phyloP scores from a whole-genome alignment of 2,329 filamentous ascomycete species.

The Thelonectria rubi region DNA sequence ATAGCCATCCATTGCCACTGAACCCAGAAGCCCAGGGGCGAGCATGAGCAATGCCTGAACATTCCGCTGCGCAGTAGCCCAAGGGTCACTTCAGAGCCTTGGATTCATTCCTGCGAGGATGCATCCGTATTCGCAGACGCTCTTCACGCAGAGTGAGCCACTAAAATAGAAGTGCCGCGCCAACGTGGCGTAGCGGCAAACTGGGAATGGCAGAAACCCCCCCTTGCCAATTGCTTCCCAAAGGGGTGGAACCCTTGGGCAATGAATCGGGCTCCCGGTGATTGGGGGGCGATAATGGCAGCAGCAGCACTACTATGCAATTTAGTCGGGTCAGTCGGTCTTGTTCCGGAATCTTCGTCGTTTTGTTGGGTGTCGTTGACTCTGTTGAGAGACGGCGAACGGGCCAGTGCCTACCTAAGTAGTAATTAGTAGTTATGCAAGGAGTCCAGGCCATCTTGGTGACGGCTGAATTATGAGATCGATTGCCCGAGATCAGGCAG shows the following conservation, averaged over 20 bases:
- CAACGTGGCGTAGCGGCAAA: conserved; percentile 42
- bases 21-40: no score
- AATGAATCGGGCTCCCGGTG: conserved; percentile 4
- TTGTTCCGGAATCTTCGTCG: conserved; percentile 8
- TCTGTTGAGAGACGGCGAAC: conserved; percentile 5
- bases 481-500: not conserved
- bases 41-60: no score
- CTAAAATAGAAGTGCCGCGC: conserved; percentile 40
- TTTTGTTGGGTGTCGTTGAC: conserved; percentile 7
- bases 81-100: no score
- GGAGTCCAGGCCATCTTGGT: not conserved
- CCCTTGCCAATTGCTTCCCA: conserved; percentile 28
- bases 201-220: conserved; percentile 38
- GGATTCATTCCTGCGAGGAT: not conserved
- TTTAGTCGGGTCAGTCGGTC: not conserved
- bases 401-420: not conserved
- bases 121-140: not conserved
- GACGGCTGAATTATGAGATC: no score
- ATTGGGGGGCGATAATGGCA: no score
- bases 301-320: not conserved
- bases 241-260: conserved; percentile 14
- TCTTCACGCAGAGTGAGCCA: conserved; percentile 27
- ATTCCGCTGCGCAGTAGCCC: no score
- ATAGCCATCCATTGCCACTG: no score
- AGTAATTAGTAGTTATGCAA: no score